phyloP scores from a whole-genome alignment of 805 yeast species.

The Komagataella mondaviorum region DNA sequence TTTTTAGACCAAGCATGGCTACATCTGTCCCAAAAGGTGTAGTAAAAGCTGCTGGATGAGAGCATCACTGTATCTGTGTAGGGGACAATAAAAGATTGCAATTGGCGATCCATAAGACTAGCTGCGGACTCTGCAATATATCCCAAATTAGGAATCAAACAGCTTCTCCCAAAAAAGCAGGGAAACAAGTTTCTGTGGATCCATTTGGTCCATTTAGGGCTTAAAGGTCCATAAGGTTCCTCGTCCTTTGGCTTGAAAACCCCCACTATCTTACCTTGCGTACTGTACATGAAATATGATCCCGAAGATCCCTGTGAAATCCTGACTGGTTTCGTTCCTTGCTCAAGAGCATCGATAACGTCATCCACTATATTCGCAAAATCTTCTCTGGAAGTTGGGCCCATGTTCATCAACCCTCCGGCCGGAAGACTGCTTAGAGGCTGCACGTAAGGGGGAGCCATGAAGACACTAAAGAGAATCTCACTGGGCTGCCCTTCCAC shows the following conservation, averaged over 20 bases:
- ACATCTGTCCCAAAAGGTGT: slow-evolving; percentile 31
- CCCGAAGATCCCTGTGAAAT: slow-evolving; percentile 62
- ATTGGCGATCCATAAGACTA: slow-evolving; percentile 45
- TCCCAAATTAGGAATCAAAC: slow-evolving; percentile 61
- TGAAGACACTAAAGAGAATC: slow-evolving; percentile 44
- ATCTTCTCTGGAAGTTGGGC: slow-evolving; percentile 8
- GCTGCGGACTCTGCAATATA: slow-evolving; percentile 67
- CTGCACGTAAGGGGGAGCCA: slow-evolving; percentile 19
- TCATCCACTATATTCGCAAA: slow-evolving; percentile 28
- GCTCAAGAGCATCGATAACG: slow-evolving; percentile 31
- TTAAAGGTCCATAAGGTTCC: slow-evolving; percentile 67
- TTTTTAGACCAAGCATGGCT: slow-evolving; percentile 8
- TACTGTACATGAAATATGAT: slow-evolving; percentile 41
- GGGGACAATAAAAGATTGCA: slow-evolving; percentile 50
- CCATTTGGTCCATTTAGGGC: slow-evolving; percentile 78
- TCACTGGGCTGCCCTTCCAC: slow-evolving; percentile 9
- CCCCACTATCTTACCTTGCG: slow-evolving; percentile 27
- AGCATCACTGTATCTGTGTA: slow-evolving; percentile 44
- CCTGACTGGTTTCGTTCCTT: slow-evolving; percentile 31
- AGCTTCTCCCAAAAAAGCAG: slow-evolving; percentile 63
- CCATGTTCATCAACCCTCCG: neutral
- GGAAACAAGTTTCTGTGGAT: slow-evolving; percentile 63
- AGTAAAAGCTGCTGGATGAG: slow-evolving; percentile 36
- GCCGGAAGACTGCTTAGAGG: slow-evolving; percentile 16
- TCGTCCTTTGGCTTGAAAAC: slow-evolving; percentile 73